Conservation (phyloP, 2,329 filamentous ascomycete genomes). For the Paraphoma sp. region DNA sequence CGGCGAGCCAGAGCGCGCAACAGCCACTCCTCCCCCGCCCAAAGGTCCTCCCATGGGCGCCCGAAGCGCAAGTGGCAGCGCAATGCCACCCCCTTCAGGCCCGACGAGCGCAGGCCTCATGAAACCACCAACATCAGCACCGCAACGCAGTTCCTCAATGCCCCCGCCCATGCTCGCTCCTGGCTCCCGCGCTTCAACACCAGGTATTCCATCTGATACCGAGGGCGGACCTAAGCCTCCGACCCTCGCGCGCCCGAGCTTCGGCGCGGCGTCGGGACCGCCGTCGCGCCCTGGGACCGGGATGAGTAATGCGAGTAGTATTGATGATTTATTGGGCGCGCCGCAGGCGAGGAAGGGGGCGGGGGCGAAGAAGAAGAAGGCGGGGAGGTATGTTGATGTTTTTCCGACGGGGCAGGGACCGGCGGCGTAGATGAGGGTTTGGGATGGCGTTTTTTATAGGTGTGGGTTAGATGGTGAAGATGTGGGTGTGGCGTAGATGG, state of each 20-base stretch:
- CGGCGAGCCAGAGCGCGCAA: constrained; percentile 61
- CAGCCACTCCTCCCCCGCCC: constrained; percentile 78
- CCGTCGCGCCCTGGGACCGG: constrained; percentile 69
- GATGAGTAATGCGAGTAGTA: constrained; percentile 90
- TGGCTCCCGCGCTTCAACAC: constrained; percentile 38
- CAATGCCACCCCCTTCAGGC: constrained; percentile 51
- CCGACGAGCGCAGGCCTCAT: constrained; percentile 19
- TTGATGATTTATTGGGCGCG: constrained; percentile 88
- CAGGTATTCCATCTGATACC: constrained; percentile 38
- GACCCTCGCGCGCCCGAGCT: constrained; percentile 29
- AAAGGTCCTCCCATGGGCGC: constrained; percentile 55
- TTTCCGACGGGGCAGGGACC: constrained; percentile 62
- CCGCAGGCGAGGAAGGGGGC: constrained; percentile 70
- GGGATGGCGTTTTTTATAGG: not conserved
- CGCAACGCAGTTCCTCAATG: constrained; percentile 44
- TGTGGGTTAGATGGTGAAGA: not conserved
- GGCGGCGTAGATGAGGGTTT: not conserved
- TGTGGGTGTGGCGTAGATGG: not conserved
- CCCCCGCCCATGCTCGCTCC: constrained; percentile 41
- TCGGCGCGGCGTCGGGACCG: constrained; percentile 37
- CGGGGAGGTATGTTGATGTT: constrained; percentile 91
- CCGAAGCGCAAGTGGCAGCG: constrained; percentile 57
- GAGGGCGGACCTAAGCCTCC: constrained; percentile 36
- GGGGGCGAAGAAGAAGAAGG: constrained; percentile 73
- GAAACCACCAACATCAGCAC: constrained; percentile 25